Base-by-base conservation (phyloP, 1,284 basidiomycete species). In the Malassezia obtusa region DNA sequence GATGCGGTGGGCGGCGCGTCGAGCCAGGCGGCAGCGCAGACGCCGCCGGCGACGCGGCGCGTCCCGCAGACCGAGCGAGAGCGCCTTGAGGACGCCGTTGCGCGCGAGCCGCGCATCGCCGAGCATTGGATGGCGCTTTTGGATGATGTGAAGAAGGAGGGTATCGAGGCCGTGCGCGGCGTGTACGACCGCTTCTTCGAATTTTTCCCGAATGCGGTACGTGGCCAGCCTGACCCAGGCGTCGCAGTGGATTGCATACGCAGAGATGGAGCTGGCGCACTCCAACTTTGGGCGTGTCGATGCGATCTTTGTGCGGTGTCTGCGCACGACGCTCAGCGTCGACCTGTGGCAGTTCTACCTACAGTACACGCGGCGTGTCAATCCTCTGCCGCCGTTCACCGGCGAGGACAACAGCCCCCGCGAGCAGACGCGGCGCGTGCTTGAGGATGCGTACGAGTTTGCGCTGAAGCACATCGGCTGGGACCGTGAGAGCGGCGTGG, bases 391-490 rank as follows among this genome's bases (percentile, higher is more conserved):
- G 9, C 62, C 71, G 4, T 50, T 31, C 26, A 62, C 60, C 2
- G 54, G 53, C 71, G 58, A 65, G 58, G 75, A 68, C 43, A 80
- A 81, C 40, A 72, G 75, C 8, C 81, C 80, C 35, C 78, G 80
- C 21, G 76, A 78, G 52, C 67, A 56, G 80, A 83, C 61, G 79
- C 85, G 65, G 81, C 86, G 67, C 43, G 82, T 81, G 14, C 83
- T 98, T 52, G 83, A 84, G 36, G 85, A 87, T 62, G 88, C 90
- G 6, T 98, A 91, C 75, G 91, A 98, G 68, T 95, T 89, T 68
- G 90, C 89, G 0, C 78, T 96, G 49, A 84, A 83, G 57, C 86
- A 89, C 66, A 84, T 95, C 44, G 91, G 91, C 14, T 84, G 86
- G 39, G 80, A 81, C 65, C 75, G 77, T 25, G 78, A 79, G 45